Evolutionary conservation across 2,329 filamentous ascomycete genomes (phyloP), one percentile per base, ranked within the genome.

Genomic region (Colletotrichum aenigma): DNA sequence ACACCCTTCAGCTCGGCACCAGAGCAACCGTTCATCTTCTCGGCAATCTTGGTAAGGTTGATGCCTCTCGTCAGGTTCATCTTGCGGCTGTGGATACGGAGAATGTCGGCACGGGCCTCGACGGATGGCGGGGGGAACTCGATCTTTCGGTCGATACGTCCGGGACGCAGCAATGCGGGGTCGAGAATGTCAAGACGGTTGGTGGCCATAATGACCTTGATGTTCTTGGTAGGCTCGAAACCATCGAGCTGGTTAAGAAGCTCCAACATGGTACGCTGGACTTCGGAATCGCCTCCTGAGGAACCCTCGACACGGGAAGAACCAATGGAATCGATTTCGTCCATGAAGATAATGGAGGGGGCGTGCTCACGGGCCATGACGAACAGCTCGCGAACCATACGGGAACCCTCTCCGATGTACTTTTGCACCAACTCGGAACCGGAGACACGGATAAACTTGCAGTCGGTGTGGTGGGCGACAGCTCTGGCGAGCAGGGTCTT

Each of bases 141-240:
- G 83, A 98, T 98, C 90, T 98, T 98, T 82, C 97, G 92, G 89
- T 99, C 97, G 85, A 99, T 98, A 82, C 97, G 95, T 68, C 97
- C 97, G n/a, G 97, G 97, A 81, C 97, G 94, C 79, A 99, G 90
- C 60, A 99, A 91, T 2, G 97, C 97, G 3, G 97, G 97, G 84
- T 99, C 97, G 62, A 99, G 92, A 78, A 99, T 98, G 82, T 99
- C 97, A 78, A 99, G 91, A 84, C 97, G 95, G 87, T 99, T 99
- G 65, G 97, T 99, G 70, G 97, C 97, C 96, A 99, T 99, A 88
- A 99, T 98, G 85, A 99, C 95, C 87, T 99, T 99, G 92, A 99
- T 99, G 87, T 98, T 98, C 90, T 99, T 99, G 62, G 96, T 98
- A 7, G 97, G 97, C 87, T 98, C 97, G 86, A 99, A 99, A 66